Conservation (phyloP, 2,329 filamentous ascomycete species). For the Dendryphion nanum region DNA sequence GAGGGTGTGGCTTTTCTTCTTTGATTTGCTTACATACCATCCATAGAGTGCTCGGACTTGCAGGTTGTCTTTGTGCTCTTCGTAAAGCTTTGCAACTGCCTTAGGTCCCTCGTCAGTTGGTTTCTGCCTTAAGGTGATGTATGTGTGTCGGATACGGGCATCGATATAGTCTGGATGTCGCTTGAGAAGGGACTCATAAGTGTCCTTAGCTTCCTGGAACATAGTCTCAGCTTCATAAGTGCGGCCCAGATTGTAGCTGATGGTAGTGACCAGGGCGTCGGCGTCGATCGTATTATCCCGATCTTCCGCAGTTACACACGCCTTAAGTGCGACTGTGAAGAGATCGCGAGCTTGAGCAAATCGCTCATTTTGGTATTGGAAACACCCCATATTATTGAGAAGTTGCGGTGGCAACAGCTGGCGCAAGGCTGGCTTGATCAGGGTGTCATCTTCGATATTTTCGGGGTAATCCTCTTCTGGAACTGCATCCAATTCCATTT, state of each 20-base stretch:
- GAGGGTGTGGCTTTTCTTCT: constrained; percentile 77
- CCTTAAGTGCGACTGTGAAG: constrained; percentile 88
- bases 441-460: constrained; percentile 40
- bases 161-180: constrained; percentile 92
- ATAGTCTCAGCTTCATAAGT: constrained; percentile 87
- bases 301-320: constrained; percentile 78
- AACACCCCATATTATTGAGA: constrained; percentile 96
- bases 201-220: constrained; percentile 77
- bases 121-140: constrained; percentile 78
- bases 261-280: constrained; percentile 89
- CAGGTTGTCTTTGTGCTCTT: constrained; percentile 78
- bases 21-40: constrained; percentile 89
- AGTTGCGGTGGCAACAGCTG: constrained; percentile 84
- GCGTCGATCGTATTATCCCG: constrained; percentile 76
- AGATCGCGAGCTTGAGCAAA: constrained; percentile 76
- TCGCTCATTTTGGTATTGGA: constrained; percentile 86
- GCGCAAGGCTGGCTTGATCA: constrained; percentile 62
- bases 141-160: constrained; percentile 82
- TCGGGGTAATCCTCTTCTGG: constrained; percentile 69
- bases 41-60: constrained; percentile 92
- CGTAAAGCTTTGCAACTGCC: constrained; percentile 79
- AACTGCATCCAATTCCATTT: constrained; percentile 80
- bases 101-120: constrained; percentile 85
- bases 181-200: constrained; percentile 81
- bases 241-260: constrained; percentile 92